phyloP scores from a whole-genome alignment of 257 asterid genomes.

The Rubia yunnanensis region DNA sequence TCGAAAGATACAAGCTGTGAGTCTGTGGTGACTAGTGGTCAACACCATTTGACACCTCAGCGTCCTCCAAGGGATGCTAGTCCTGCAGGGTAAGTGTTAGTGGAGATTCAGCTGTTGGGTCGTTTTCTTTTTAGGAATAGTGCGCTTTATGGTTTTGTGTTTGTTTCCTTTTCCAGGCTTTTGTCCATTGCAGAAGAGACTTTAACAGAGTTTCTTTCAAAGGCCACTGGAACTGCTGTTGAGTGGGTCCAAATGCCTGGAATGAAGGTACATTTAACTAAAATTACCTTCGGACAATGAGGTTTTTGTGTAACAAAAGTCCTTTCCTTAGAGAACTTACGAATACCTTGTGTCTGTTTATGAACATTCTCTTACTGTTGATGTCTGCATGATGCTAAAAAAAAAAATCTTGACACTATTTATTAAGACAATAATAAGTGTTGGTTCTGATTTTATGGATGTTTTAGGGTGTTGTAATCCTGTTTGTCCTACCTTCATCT shows the following conservation, averaged over 20 bases:
- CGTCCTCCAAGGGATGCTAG: constrained; percentile 96
- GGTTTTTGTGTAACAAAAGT: not conserved
- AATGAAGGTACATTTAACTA: constrained; percentile 60
- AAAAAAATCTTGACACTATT: not conserved
- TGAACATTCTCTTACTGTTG: not conserved
- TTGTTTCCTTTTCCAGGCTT: constrained; percentile 48
- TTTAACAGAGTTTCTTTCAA: constrained; percentile 98
- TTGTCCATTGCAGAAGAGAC: constrained; percentile 98
- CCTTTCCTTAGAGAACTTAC: not conserved
- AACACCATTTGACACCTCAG: constrained; percentile 66
- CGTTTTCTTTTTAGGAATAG: constrained; percentile 33
- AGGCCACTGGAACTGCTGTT: constrained; percentile 99
- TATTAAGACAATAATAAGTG: not conserved
- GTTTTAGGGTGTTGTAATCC: not conserved
- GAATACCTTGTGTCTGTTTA: not conserved
- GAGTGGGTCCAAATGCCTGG: constrained; percentile 99
- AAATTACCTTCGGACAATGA: not conserved
- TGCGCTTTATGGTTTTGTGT: constrained; percentile 31
- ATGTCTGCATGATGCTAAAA: not conserved
- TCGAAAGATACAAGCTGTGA: constrained; percentile 86
- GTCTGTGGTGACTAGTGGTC: constrained; percentile 90
- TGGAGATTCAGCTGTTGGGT: constrained; percentile 34
- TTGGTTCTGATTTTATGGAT: not conserved
- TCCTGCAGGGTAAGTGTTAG: constrained; percentile 97
- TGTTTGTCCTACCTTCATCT: not conserved